Evolutionary conservation across 164 flowering plant genomes (phyloP), one percentile per base, ranked within the genome.

Genomic region (Aristolochia fimbriata): DNA sequence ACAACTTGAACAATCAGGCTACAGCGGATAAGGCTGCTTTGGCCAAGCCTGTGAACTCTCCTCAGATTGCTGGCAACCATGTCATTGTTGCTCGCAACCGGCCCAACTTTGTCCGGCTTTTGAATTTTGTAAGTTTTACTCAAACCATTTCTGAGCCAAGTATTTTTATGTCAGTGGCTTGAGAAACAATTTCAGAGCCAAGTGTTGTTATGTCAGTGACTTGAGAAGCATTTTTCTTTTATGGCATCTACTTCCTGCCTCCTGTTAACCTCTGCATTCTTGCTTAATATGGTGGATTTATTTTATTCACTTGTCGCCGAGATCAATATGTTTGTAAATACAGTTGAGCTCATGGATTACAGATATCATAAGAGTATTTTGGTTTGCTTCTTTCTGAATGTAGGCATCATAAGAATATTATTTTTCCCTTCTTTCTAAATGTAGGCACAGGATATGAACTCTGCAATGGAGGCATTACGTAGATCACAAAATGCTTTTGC

Each of bases 391-490:
- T 62, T 46, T 22, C 54, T 55, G 6, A 64, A 72, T 82, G 74
- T 84, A 91, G 98, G 71, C 81, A 49, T 37, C 43, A 6, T 37
- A 37, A 37, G 43, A 37, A 10, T 37, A 5, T 43, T 31, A 14
- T 37, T 58, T 19, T n/a, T 41, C 0, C 22, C 11, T 47, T 60
- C 2, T 62, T 46, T 22, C 54, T 55, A 3, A 64, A 72, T 82
- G 74, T 84, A 91, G 98, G 71, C 81, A 49, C 73, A 78, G 62
- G 81, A 83, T 60, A 78, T 79, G 45, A 73, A 66, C 71, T 74
- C 52, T 69, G 98, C 94, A 45, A 85, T 91, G 90, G 96, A 88
- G 48, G 94, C 96, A 48, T 69, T 81, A 47, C 74, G 75, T 61
- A 91, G 79, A 69, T 81, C 84, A 20, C 80, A 66, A 50, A 67